Evolutionary conservation across 2,329 filamentous ascomycete genomes (phyloP).

Genomic region (Cladophialophora chaetospira): DNA sequence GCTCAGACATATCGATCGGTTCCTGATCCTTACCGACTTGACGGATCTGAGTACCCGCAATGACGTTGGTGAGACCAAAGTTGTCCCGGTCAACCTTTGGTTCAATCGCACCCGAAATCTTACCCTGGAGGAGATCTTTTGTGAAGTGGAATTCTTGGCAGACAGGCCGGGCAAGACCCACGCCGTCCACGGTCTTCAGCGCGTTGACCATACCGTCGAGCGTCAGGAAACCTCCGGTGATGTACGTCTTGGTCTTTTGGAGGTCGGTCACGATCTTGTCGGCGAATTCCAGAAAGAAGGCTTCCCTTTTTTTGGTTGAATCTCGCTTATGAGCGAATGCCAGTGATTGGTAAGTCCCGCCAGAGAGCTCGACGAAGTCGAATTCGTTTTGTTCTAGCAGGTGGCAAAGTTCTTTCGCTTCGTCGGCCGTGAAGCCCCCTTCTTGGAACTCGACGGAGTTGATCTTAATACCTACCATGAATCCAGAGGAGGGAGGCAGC

Average conservation of each 20-base stretch:
- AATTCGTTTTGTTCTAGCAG: conserved; percentile 39
- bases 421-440: conserved; percentile 48
- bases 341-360: conserved; percentile 61
- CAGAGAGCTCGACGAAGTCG: conserved; percentile 59
- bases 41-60: conserved; percentile 54
- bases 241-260: conserved; percentile 57
- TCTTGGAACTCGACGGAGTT: conserved; percentile 59
- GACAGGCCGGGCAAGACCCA: conserved; percentile 58
- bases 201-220: conserved; percentile 61
- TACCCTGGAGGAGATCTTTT: conserved; percentile 37
- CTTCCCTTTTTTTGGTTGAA: conserved; percentile 57
- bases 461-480: conserved; percentile 59
- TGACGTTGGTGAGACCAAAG: conserved; percentile 52
- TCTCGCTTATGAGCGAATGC: conserved; percentile 57
- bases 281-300: conserved; percentile 64
- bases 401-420: conserved; percentile 49
- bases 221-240: conserved; percentile 62
- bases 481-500: conserved; percentile 33
- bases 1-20: conserved; percentile 54
- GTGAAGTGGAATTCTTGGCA: conserved; percentile 51
- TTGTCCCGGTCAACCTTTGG: conserved; percentile 53
- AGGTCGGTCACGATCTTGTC: conserved; percentile 53
- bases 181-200: conserved; percentile 59
- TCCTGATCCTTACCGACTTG: conserved; percentile 57
- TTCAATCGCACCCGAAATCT: conserved; percentile 52